These are phyloP conservation scores for Aspergillus sp. DNA, from an alignment of 2,329 filamentous ascomycete species.

Conservation along the genomic window DNA sequence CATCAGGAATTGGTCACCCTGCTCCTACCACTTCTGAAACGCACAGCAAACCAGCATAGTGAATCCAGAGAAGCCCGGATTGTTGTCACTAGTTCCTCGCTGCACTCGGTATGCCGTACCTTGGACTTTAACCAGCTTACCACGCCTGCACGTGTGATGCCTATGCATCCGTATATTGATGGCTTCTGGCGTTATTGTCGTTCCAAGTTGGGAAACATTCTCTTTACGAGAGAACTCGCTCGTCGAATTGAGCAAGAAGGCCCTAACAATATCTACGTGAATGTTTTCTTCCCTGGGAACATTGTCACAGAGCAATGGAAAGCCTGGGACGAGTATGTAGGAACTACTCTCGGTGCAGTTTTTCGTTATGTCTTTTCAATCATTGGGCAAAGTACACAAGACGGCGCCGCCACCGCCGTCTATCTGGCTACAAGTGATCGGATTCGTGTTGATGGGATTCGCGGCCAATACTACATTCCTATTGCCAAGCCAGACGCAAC, in stretches of 20 bases:
- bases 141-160: background rate
- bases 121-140: background rate
- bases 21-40: background rate
- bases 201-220: background rate
- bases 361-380: background rate
- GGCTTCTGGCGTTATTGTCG: background rate
- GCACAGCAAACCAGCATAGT: background rate
- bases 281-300: background rate
- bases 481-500: conserved; percentile 32
- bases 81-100: background rate
- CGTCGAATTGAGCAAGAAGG: background rate
- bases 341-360: background rate
- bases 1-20: background rate
- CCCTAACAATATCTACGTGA: background rate
- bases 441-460: conserved; percentile 12
- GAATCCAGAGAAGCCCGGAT: background rate
- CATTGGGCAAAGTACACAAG: background rate
- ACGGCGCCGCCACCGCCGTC: background rate
- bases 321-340: background rate
- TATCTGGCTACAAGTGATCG: conserved; percentile 13
- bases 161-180: background rate
- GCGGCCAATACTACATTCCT: conserved; percentile 43
- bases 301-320: background rate
- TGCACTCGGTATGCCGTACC: background rate
- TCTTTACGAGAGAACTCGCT: background rate